Conservation (phyloP, 2,329 filamentous ascomycete genomes). For the Monosporascus sp. region DNA sequence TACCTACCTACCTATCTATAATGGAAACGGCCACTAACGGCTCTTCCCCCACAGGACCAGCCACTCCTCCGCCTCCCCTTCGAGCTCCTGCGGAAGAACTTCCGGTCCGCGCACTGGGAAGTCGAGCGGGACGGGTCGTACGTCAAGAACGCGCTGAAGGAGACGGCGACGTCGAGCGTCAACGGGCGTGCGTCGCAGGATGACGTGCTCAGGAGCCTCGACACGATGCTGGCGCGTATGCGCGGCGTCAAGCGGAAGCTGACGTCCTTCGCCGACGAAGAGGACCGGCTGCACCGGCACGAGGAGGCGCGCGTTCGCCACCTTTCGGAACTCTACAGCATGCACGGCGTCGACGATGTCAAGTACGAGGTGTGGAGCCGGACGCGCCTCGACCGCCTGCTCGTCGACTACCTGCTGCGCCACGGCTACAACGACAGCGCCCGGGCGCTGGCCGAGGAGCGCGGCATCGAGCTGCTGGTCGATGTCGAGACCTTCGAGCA, state of each 20-base stretch:
- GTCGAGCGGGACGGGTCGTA: slow-evolving; percentile 66
- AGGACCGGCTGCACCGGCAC: slow-evolving; percentile 69
- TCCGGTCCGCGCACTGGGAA: slow-evolving; percentile 75
- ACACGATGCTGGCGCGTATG: slow-evolving; percentile 80
- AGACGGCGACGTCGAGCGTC: slow-evolving; percentile 62
- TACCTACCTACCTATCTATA: background rate
- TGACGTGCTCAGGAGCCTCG: slow-evolving; percentile 73
- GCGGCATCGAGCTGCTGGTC: slow-evolving; percentile 73
- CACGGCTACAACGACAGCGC: slow-evolving; percentile 79
- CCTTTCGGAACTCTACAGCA: slow-evolving; percentile 72
- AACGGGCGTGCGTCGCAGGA: slow-evolving; percentile 57
- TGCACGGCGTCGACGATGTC: slow-evolving; percentile 80
- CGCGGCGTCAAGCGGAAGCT: slow-evolving; percentile 86
- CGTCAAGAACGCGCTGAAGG: slow-evolving; percentile 56
- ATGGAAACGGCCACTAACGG: background rate
- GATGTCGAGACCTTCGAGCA: slow-evolving; percentile 84
- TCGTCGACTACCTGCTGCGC: slow-evolving; percentile 89
- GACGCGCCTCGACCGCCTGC: slow-evolving; percentile 70
- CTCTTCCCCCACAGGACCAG: slow-evolving; percentile 64
- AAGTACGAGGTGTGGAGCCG: slow-evolving; percentile 91
- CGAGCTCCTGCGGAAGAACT: slow-evolving; percentile 90
- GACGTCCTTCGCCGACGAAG: slow-evolving; percentile 69
- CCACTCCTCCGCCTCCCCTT: slow-evolving; percentile 87
- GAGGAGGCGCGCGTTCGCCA: slow-evolving; percentile 73
- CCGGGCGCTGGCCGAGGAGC: slow-evolving; percentile 65